Percentiles rank a stretch among this genome's conserved stretches.
Evolutionary conservation across 2,329 filamentous ascomycete genomes (phyloP).

Genomic region (Xylariaceae sp.): DNA sequence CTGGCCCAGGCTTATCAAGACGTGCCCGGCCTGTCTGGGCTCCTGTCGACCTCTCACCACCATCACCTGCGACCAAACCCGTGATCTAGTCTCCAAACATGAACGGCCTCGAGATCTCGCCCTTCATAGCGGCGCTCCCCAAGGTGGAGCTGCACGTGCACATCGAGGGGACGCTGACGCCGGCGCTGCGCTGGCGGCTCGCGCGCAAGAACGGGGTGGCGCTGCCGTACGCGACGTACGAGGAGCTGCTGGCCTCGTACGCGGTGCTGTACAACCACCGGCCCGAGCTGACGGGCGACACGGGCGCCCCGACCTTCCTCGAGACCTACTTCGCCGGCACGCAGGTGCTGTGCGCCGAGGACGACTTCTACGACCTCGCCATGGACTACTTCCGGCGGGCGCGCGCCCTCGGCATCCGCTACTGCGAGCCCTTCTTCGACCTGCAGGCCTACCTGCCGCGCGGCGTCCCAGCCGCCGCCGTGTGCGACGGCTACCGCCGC

Average conservation of each 20-base stretch:
- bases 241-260: conserved; percentile 26
- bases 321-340: conserved; percentile 26
- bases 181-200: conserved; percentile 32
- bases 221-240: conserved; percentile 22
- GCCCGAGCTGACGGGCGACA: conserved; percentile 28
- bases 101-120: conserved; percentile 23
- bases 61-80: too few relatives aligned
- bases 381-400: conserved; percentile 29
- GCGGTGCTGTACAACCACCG: conserved; percentile 29
- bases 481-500: conserved; percentile 28
- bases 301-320: conserved; percentile 24
- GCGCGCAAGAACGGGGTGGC: conserved; percentile 29
- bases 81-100: too few relatives aligned
- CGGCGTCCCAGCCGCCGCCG: conserved; percentile 24
- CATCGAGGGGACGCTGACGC: conserved; percentile 37
- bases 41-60: too few relatives aligned
- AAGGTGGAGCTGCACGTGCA: conserved; percentile 40
- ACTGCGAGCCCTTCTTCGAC: conserved; percentile 35
- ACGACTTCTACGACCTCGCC: conserved; percentile 32
- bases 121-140: conserved; percentile 30
- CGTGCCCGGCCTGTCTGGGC: too few relatives aligned
- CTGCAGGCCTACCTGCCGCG: conserved; percentile 33
- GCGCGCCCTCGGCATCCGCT: conserved; percentile 29
- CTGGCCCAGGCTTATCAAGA: too few relatives aligned
- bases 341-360: conserved; percentile 25